Evolutionary conservation across 805 yeast species (phyloP).

Genomic region (Saccharomycopsis capsularis): DNA sequence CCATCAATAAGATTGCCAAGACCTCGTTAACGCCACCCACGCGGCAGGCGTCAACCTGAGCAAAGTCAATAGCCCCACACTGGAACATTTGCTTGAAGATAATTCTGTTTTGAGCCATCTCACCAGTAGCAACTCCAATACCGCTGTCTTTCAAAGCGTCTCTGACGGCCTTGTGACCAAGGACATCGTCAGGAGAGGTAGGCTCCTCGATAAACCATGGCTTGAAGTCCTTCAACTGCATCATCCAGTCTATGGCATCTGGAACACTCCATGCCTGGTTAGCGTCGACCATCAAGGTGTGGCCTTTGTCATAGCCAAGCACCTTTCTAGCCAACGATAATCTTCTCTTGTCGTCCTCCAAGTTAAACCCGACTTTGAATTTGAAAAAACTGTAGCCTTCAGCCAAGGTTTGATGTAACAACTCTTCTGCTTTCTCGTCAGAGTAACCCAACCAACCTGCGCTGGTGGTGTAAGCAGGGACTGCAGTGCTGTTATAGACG

Average conservation of each 20-base stretch:
- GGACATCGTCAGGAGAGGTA: slow-evolving; percentile 31
- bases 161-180: slow-evolving; percentile 28
- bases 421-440: slow-evolving; percentile 34
- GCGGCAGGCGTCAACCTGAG: slow-evolving; percentile 31
- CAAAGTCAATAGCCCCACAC: slow-evolving; percentile 28
- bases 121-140: slow-evolving; percentile 32
- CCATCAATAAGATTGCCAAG: slow-evolving; percentile 29
- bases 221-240: slow-evolving; percentile 27
- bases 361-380: slow-evolving; percentile 35
- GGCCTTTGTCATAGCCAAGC: slow-evolving; percentile 32
- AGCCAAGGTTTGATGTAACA: slow-evolving; percentile 30
- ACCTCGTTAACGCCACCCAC: slow-evolving; percentile 33
- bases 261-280: slow-evolving; percentile 33
- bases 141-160: slow-evolving; percentile 29
- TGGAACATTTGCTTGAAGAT: slow-evolving; percentile 30
- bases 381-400: slow-evolving; percentile 36
- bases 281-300: slow-evolving; percentile 30
- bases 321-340: slow-evolving; percentile 34
- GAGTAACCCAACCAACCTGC: slow-evolving; percentile 40
- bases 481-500: slow-evolving; percentile 31
- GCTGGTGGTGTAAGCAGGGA: slow-evolving; percentile 39
- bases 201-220: slow-evolving; percentile 34
- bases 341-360: slow-evolving; percentile 33
- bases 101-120: slow-evolving; percentile 31
- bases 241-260: slow-evolving; percentile 30